Base-by-base conservation (phyloP, 495 filamentous ascomycete species). In the Neurospora sp. region DNA sequence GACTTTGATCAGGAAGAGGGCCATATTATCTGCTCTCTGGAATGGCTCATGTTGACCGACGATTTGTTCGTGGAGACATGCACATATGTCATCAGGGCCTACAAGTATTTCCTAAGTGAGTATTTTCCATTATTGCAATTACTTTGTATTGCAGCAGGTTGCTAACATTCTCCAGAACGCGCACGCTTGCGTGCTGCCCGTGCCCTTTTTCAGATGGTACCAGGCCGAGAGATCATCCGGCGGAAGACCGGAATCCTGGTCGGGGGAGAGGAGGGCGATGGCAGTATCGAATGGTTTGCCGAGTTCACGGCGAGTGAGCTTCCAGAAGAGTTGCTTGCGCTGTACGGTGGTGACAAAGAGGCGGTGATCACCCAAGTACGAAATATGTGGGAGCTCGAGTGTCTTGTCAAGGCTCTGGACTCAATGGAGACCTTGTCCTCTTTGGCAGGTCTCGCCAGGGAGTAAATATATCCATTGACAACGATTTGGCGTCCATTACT, bases 1-100 rank as follows among this genome's bases (percentile, higher is more conserved):
- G 79, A 81, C 16, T 81, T 85, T 7, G 78, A 83, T 18, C n/a
- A 71, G 14, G 77, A 87, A 69, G 93, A 97, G 72, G 88, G 92
- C 68, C 82, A 87, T 53, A 83, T 97, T 72, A 93, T 98, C 69
- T 87, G 90, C 44, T 89, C 91, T 71, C 80, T 97, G 71, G 92
- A 97, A 76, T 99, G 96, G 96, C 90, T 93, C 78, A 81, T 92
- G 73, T 83, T 91, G 65, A 84, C 93, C 16, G 89, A 91, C 37
- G 90, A 87, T 2, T 85, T 93, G 71, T 93, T 92, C 86, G 79
- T 84, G 38, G 86, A 92, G 73, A 91, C 93, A 3, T 93, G 94
- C 81, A 75, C 83, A 18, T 85, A 88, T 44, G 90, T 92, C 42
- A 84, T 87, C 40, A 81, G 88, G 75, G 84, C 94, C 41, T 94